phyloP scores from a whole-genome alignment of 176 grass and related monocot genomes.

The Paspalum vaginatum region DNA sequence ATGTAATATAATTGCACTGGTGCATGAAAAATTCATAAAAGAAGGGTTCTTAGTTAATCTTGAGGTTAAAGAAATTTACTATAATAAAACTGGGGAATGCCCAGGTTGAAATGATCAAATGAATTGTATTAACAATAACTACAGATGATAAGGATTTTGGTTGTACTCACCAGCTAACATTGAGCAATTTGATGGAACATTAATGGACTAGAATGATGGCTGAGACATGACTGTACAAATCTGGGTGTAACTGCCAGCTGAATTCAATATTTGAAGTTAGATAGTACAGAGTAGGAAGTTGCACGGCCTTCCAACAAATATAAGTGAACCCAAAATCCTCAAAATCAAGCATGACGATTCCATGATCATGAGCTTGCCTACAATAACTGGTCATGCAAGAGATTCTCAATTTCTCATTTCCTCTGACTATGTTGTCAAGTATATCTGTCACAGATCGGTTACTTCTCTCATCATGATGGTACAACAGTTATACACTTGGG shows the following conservation, averaged over 20 bases:
- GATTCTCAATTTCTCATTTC: conserved; percentile 23
- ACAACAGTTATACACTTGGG: conserved; percentile 32
- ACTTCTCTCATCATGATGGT: conserved; percentile 36
- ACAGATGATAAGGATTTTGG: conserved; percentile 1
- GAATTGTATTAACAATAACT: background rate
- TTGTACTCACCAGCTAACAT: conserved; percentile 33
- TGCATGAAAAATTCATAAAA: conserved; percentile 3
- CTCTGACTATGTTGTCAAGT: conserved; percentile 23
- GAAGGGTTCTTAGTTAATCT: background rate
- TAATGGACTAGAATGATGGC: conserved; percentile 6
- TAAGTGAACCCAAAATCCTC: conserved; percentile 32
- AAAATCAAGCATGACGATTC: conserved; percentile 12
- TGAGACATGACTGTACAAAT: conserved; percentile 29
- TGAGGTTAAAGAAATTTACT: conserved; percentile 20
- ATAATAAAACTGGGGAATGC: background rate
- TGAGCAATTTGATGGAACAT: conserved; percentile 7
- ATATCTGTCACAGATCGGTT: conserved; percentile 26
- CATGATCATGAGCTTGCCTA: conserved; percentile 17
- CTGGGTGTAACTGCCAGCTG: conserved; percentile 12
- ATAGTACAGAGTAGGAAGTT: conserved; percentile 38
- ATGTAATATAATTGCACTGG: background rate
- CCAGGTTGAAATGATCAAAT: conserved; percentile 4
- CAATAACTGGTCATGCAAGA: conserved; percentile 32
- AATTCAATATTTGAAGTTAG: conserved; percentile 47
- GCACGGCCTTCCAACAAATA: conserved; percentile 35